Base-by-base conservation (phyloP, 768 basidiomycete genomes). In the Chalciporus pseudorubinellus region DNA sequence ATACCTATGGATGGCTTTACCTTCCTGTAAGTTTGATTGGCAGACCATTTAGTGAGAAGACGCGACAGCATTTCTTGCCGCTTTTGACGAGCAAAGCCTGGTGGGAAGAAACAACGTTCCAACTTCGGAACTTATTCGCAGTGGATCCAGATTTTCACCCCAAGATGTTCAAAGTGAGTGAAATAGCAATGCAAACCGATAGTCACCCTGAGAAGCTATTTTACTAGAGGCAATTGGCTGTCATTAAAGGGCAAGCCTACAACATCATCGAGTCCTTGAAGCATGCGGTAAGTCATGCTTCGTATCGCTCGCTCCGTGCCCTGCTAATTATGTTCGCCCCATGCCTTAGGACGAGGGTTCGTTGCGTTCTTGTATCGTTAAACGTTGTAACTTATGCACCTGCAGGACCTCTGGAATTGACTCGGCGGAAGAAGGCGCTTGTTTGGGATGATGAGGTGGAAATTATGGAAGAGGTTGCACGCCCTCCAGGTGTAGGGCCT, bases 241-340 rank as follows among this genome's bases (percentile, higher is more conserved):
- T 95, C 5, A 86, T 95, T 52, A 95, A 95, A 71, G 92, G 91
- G 12, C 92, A 95, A 65, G 92, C 89, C 38, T 92, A 86, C 81
- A 93, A 94, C 59, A 87, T 95, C 33, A 78, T 94, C 2, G 87
- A 93, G 65, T 92, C 89, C 2, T 71, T 93, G 45, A 85, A 79
- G 59, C 91, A 93, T 64, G 64, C 73, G 18, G 89, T 90, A 63
- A 66, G 85, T 75, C 10, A 22, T 44, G 33, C 26, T 49, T 61
- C n/a, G 20, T 26, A 40, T 39, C 12, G 16, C 13, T 8, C n/a
- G 13, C 22, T 8, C 34, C 42, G 26, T 40, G 41, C 29, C 9
- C 3, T 34, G 31, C 36, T 59, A 28, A 60, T 1, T 31, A 46
- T 48, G n/a, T 40, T 21, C 41, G 51, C 46, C n/a, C 26, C 11